These are phyloP conservation scores for Jamesozyma lodderae DNA, from an alignment of 805 yeast species.

Conservation along the genomic window DNA sequence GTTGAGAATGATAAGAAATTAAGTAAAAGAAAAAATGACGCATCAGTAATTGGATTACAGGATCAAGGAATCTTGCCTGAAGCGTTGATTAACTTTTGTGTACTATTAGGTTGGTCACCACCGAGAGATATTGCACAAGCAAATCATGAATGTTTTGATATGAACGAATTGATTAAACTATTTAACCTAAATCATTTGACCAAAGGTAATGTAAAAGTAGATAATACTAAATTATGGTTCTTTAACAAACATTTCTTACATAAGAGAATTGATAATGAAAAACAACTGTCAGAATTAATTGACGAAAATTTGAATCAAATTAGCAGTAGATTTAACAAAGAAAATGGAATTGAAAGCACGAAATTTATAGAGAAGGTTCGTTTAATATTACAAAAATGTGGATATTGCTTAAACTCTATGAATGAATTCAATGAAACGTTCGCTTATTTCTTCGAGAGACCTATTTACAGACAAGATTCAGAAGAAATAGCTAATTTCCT, in stretches of 20 bases:
- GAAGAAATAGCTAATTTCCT: constrained; percentile 23
- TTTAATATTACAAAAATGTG: constrained; percentile 36
- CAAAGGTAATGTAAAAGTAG: constrained; percentile 90
- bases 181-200: constrained; percentile 72
- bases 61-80: constrained; percentile 70
- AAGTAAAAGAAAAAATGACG: constrained; percentile 79
- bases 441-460: constrained; percentile 39
- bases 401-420: constrained; percentile 43
- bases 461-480: constrained; percentile 11
- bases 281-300: constrained; percentile 31
- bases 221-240: constrained; percentile 59
- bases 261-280: constrained; percentile 34
- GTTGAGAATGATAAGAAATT: constrained; percentile 59
- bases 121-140: constrained; percentile 44
- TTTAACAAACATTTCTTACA: constrained; percentile 68
- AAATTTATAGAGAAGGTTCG: constrained; percentile 29
- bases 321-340: constrained; percentile 8
- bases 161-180: constrained; percentile 41
- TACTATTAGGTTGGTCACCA: constrained; percentile 93
- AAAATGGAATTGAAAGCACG: constrained; percentile 8
- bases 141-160: constrained; percentile 41
- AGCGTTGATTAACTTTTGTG: constrained; percentile 78
- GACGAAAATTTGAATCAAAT: constrained; percentile 23
- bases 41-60: constrained; percentile 53
- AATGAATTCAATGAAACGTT: constrained; percentile 43